A percentile compares a stretch with the other conserved stretches of the same genome.
These are phyloP conservation scores for Suillus subluteus DNA, from an alignment of 768 basidiomycete species.

Conservation along the genomic window DNA sequence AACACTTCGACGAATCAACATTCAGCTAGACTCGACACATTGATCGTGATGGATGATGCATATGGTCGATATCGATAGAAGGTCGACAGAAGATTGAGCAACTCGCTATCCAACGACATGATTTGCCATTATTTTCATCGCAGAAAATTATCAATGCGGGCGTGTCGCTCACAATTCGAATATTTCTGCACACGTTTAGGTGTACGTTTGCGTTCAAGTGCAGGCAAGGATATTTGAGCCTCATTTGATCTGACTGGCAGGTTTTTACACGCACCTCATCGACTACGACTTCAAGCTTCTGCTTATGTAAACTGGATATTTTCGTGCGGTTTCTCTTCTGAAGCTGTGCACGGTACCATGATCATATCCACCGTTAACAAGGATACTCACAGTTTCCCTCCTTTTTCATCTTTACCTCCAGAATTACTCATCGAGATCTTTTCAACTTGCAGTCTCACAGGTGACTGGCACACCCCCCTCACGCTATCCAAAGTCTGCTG, in stretches of 20 bases:
- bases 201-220: neutral
- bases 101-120: neutral
- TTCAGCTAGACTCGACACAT: neutral
- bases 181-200: neutral
- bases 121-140: neutral
- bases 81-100: neutral
- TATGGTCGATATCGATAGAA: neutral
- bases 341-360: constrained; percentile 1
- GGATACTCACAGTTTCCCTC: neutral
- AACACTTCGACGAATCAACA: neutral
- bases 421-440: constrained; percentile 72
- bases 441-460: constrained; percentile 40
- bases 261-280: neutral
- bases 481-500: constrained; percentile 56
- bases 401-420: constrained; percentile 47
- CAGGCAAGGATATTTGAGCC: neutral
- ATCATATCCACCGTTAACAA: neutral
- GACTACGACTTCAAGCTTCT: neutral
- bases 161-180: neutral
- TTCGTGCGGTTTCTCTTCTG: neutral
- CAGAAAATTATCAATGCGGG: neutral
- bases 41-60: no score
- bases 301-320: constrained; percentile 1
- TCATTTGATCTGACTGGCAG: neutral
- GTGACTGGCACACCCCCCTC: constrained; percentile 52